A percentile compares a stretch with the other conserved stretches of the same genome.
Evolutionary conservation across 2,329 filamentous ascomycete genomes (phyloP).

Genomic region (Paracoccidioides brasiliensis): DNA sequence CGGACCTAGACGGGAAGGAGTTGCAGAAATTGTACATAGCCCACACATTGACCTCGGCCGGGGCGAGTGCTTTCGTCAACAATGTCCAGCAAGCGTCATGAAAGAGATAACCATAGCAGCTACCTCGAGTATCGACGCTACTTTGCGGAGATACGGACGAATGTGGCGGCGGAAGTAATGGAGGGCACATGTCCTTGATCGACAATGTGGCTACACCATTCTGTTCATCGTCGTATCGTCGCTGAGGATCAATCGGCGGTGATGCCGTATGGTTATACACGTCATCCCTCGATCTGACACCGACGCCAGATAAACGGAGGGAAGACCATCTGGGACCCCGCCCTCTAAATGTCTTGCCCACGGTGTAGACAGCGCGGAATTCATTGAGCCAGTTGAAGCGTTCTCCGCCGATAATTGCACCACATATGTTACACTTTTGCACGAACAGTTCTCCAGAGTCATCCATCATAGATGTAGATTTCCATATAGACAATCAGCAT

Average conservation of each 20-base stretch:
- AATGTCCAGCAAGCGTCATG: background rate
- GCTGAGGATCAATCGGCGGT: background rate
- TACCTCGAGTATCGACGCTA: background rate
- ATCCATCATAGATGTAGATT: no score
- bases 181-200: background rate
- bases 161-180: background rate
- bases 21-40: background rate
- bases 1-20: background rate
- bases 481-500: no score
- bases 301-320: background rate
- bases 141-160: no score
- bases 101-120: background rate
- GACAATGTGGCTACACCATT: background rate
- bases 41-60: background rate
- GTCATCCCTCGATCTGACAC: background rate
- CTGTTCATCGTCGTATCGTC: background rate
- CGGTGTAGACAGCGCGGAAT: background rate
- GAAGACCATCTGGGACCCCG: background rate
- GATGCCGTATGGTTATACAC: background rate
- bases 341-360: background rate
- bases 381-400: background rate
- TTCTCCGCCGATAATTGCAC: background rate
- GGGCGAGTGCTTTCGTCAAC: background rate
- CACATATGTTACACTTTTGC: background rate
- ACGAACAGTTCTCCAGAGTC: background rate